A percentile compares a stretch with the other conserved stretches of the same genome.
These are phyloP conservation scores for Pyrenopolyporus hunteri DNA, from an alignment of 495 filamentous ascomycete genomes.

Conservation along the genomic window DNA sequence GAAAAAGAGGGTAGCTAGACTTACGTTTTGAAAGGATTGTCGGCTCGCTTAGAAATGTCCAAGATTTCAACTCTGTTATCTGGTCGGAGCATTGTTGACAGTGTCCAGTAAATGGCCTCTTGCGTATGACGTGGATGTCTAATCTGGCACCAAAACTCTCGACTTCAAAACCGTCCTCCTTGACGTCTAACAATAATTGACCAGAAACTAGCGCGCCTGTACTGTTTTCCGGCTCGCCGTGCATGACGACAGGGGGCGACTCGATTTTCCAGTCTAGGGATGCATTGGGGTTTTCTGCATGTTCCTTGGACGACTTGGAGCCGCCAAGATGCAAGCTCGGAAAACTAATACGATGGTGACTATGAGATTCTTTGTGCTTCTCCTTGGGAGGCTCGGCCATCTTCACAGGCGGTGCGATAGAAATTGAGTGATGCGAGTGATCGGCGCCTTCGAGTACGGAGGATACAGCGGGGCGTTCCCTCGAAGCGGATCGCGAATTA, in stretches of 20 bases:
- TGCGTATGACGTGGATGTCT: conserved; percentile 68
- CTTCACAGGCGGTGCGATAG: conserved; percentile 40
- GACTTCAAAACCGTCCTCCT: conserved; percentile 67
- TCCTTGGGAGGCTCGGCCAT: conserved; percentile 41
- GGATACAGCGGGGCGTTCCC: conserved; percentile 40
- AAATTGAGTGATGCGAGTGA: conserved; percentile 21
- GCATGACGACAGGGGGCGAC: conserved; percentile 86
- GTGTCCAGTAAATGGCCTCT: conserved; percentile 76
- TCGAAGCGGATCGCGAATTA: conserved; percentile 29
- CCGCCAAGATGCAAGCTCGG: conserved; percentile 52
- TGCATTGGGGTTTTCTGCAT: conserved; percentile 48
- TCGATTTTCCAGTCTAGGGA: conserved; percentile 80
- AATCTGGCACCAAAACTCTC: conserved; percentile 74
- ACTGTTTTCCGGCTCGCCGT: conserved; percentile 74
- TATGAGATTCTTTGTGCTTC: conserved; percentile 46
- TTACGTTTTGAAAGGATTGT: conserved; percentile 65
- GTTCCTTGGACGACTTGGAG: conserved; percentile 52
- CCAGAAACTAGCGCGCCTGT: conserved; percentile 89
- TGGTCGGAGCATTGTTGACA: conserved; percentile 77
- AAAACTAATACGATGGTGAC: conserved; percentile 56
- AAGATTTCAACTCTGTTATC: conserved; percentile 73
- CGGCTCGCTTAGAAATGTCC: conserved; percentile 76
- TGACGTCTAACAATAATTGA: conserved; percentile 74
- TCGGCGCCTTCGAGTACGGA: conserved; percentile 46
- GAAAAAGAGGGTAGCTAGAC: conserved; percentile 17